Base-by-base conservation (phyloP, 495 filamentous ascomycete genomes). In the Penicillium canariense region DNA sequence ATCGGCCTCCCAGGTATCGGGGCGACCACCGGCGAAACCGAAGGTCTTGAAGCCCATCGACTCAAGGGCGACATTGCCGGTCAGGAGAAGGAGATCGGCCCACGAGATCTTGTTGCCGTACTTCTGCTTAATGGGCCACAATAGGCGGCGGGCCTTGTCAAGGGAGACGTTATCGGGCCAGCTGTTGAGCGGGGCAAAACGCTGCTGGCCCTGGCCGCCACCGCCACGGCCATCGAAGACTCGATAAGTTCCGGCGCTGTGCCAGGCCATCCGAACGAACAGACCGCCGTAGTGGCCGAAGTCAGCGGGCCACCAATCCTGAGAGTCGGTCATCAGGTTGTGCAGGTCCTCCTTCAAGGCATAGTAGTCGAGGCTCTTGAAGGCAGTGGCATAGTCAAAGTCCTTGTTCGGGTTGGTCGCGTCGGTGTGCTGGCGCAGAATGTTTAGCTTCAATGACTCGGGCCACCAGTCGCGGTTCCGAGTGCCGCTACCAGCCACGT, bases 101-200 rank as follows among this genome's bases (percentile, higher is more conserved):
- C 86, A 89, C 4, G 86, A 89, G 66, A 89, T 85, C 77, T 87
- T 88, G 79, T 81, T 80, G 66, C 86, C 86, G 63, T 89, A 89
- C 78, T 89, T 89, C 61, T 88, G 84, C 76, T 89, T 89, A 73
- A 89, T 82, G 61, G 86, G 86, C 86, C 86, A 89, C 48, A 89
- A 69, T 53, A 89, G 80, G 55, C 86, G 85, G 48, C 86, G 86
- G 31, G 85, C 85, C 80, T 89, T 89, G 80, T 89, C 86, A 44
- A 89, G 78, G 60, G 76, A 82, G 55, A 83, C 85, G 57, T 89
- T 89, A 73, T 89, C 86, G 52, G 86, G 86, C 86, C 86, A 89
- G 75, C 82, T 85, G 83, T 89, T 89, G 61, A 89, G 81, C 10
- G 86, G 86, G 14, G 86, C 85, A 58, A 89, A 88, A 28, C 86